Conservation (phyloP, 1,284 basidiomycete species). For the Rhodofomes roseus region DNA sequence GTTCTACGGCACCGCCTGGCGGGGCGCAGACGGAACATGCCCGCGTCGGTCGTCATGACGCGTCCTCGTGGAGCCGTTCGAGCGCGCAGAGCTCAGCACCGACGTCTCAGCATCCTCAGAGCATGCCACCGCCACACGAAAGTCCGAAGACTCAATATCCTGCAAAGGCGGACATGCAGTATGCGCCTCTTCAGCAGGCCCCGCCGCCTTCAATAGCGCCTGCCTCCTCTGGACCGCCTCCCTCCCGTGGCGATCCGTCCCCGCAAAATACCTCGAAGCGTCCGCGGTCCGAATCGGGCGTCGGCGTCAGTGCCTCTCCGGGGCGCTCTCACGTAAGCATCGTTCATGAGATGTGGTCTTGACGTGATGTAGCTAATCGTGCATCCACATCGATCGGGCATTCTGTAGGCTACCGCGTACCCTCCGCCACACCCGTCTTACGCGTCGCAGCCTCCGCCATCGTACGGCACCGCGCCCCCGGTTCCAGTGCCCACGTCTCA, state of each 20-base stretch:
- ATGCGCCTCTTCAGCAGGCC: constrained; percentile 11
- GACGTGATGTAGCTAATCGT: constrained; percentile 21
- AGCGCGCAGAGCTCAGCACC: constrained; percentile 11
- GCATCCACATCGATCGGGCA: constrained; percentile 11
- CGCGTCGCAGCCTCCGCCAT: constrained; percentile 24
- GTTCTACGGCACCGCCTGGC: constrained; percentile 15
- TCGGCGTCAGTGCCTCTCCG: constrained; percentile 28
- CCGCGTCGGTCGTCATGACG: constrained; percentile 20
- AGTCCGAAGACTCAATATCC: constrained; percentile 17
- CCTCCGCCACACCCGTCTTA: constrained; percentile 23
- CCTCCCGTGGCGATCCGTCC: constrained; percentile 19
- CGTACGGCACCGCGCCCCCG: constrained; percentile 21
- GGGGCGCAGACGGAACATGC: constrained; percentile 16
- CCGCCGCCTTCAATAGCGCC: constrained; percentile 14
- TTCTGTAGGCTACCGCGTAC: constrained; percentile 19
- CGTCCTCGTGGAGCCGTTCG: constrained; percentile 20
- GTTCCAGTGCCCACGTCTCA: constrained; percentile 20
- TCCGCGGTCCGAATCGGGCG: constrained; percentile 26
- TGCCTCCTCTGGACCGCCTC: constrained; percentile 12
- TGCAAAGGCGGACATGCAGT: constrained; percentile 16
- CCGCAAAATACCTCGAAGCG: constrained; percentile 26
- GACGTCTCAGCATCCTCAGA: constrained; percentile 13
- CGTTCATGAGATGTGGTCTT: constrained; percentile 21
- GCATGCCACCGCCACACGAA: constrained; percentile 19
- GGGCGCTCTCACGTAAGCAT: constrained; percentile 36